A percentile compares a stretch with the other conserved stretches of the same genome.
phyloP scores from a whole-genome alignment of 306 rosid genomes.

The Castanea crenata region DNA sequence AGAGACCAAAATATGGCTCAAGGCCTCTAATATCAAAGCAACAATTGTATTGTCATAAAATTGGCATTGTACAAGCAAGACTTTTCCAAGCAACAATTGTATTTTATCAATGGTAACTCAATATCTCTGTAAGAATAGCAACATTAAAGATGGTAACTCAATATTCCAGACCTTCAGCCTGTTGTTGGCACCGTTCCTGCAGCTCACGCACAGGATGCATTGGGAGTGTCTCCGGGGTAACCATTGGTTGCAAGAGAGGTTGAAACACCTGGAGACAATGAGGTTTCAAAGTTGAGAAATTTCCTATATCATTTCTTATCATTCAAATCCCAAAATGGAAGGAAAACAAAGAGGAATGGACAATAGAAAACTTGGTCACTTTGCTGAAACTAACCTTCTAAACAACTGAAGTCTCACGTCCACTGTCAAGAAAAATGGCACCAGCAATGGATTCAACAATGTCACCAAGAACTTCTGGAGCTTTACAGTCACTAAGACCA shows the following conservation, averaged over 20 bases:
- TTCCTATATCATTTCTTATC: conserved; percentile 3
- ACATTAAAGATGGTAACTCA: too few relatives aligned
- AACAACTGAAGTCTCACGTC: conserved; percentile 62
- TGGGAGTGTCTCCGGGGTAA: conserved; percentile 97
- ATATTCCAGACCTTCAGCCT: conserved; percentile 97
- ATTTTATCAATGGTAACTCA: too few relatives aligned
- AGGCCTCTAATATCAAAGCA: too few relatives aligned
- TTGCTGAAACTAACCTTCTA: conserved; percentile 61
- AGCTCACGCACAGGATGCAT: conserved; percentile 99
- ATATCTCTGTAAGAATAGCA: too few relatives aligned
- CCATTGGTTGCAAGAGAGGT: conserved; percentile 96
- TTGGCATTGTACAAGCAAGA: too few relatives aligned
- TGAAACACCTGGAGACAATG: conserved; percentile 59
- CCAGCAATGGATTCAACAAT: conserved; percentile 98
- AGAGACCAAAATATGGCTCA: too few relatives aligned
- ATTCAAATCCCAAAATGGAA: conserved; percentile 1
- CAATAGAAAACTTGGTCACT: conserved; percentile 1
- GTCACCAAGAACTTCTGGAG: conserved; percentile 99
- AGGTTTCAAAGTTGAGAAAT: conserved; percentile 17
- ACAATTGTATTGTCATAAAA: too few relatives aligned
- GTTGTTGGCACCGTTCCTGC: conserved; percentile 98
- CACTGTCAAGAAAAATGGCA: conserved; percentile 87
- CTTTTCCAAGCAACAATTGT: too few relatives aligned
- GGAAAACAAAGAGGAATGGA: background rate
- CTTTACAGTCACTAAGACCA: conserved; percentile 99